Conservation (phyloP, 2,329 filamentous ascomycete species). For the Lasiodiplodia gonubiensis region DNA sequence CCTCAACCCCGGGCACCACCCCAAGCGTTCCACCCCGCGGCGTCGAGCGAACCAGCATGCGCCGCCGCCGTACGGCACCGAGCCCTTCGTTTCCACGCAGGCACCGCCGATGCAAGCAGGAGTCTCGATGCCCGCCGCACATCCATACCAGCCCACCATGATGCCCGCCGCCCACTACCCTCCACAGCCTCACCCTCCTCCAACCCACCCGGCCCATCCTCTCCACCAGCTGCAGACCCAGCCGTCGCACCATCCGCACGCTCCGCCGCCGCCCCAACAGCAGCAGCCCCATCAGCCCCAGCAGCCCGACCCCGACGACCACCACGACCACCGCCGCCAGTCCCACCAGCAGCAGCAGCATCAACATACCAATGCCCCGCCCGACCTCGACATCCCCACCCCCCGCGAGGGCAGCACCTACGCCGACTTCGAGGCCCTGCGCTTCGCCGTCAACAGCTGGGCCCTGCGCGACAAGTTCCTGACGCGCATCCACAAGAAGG, state of each 20-base stretch:
- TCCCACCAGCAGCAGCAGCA: conserved; percentile 9
- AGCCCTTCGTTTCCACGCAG: conserved; percentile 28
- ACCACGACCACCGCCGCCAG: conserved; percentile 23
- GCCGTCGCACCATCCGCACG: conserved; percentile 16
- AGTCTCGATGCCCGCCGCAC: conserved; percentile 26
- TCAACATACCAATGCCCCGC: conserved; percentile 28
- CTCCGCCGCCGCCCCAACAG: conserved; percentile 17
- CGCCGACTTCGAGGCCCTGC: conserved; percentile 29
- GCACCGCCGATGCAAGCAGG: conserved; percentile 26
- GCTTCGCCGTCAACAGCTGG: conserved; percentile 32
- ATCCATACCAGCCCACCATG: conserved; percentile 27
- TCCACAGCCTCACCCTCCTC: conserved; percentile 21
- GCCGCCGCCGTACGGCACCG: conserved; percentile 25
- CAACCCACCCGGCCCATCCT: conserved; percentile 19
- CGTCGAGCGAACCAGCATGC: conserved; percentile 27
- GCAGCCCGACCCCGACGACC: conserved; percentile 18
- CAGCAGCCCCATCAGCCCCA: conserved; percentile 7
- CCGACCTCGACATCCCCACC: conserved; percentile 31
- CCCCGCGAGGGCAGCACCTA: conserved; percentile 30
- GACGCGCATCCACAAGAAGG: conserved; percentile 31
- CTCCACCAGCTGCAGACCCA: conserved; percentile 21
- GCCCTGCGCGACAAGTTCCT: conserved; percentile 32
- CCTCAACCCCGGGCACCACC: conserved; percentile 27
- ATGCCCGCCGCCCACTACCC: conserved; percentile 28
- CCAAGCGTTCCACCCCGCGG: conserved; percentile 26